These are phyloP conservation scores for Chloromonas sp. DNA, from an alignment of 163 green algal genomes.

Conservation along the genomic window DNA sequence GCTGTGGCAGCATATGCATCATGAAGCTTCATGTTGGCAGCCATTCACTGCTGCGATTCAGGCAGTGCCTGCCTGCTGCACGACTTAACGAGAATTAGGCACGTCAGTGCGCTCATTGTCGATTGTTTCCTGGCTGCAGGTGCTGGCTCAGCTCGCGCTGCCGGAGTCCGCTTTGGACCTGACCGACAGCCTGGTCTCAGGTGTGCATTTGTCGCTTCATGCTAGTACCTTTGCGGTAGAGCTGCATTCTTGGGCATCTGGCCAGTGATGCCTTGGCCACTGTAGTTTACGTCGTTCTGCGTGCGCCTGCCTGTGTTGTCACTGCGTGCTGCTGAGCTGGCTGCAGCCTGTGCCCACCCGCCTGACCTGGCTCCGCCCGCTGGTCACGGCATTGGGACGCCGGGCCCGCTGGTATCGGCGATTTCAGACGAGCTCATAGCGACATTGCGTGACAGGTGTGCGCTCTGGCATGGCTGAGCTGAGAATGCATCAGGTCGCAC, in stretches of 20 bases:
- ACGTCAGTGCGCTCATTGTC: too few species aligned
- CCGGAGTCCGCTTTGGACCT: conserved; percentile 32
- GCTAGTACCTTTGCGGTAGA: too few species aligned
- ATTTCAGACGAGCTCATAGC: conserved; percentile 77
- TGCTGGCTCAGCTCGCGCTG: neutral
- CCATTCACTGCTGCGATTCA: neutral
- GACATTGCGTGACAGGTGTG: conserved; percentile 43
- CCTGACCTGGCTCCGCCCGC: conserved; percentile 42
- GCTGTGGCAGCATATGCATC: neutral
- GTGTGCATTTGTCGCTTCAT: neutral
- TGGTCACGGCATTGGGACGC: conserved; percentile 71
- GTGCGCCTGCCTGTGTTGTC: too few species aligned
- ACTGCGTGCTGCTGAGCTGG: too few species aligned
- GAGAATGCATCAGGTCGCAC: neutral
- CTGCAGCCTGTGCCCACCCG: neutral
- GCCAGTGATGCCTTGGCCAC: too few species aligned
- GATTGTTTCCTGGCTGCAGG: neutral
- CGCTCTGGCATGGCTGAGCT: neutral
- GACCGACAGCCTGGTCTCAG: conserved; percentile 49
- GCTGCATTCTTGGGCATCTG: too few species aligned
- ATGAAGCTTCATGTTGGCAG: neutral
- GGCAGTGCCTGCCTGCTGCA: neutral
- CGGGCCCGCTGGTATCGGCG: conserved; percentile 73
- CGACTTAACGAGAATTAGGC: neutral
- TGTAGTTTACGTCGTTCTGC: too few species aligned